Percentiles rank a stretch among this genome's conserved stretches.
phyloP scores from a whole-genome alignment of 2,329 filamentous ascomycete species.

The Fonsecaea pedrosoi region DNA sequence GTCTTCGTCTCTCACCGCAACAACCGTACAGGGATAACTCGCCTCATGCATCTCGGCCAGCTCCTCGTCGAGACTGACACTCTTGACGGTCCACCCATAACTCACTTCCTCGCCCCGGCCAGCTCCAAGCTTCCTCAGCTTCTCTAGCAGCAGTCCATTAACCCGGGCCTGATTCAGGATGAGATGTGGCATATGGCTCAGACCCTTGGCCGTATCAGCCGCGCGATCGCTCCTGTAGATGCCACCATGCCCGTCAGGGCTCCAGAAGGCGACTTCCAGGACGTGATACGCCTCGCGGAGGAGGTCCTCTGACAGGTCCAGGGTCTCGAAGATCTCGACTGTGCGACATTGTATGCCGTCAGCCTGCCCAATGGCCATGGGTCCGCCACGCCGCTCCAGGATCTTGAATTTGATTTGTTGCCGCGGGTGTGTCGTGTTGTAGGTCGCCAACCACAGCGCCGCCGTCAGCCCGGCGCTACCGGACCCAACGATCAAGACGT shows the following conservation, averaged over 20 bases:
- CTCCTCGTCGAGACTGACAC: slow-evolving; percentile 58
- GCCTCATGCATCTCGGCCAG: slow-evolving; percentile 45
- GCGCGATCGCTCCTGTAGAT: slow-evolving; percentile 58
- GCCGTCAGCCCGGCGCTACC: slow-evolving; percentile 69
- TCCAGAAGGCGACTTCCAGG: slow-evolving; percentile 65
- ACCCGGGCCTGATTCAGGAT: slow-evolving; percentile 64
- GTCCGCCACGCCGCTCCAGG: slow-evolving; percentile 63
- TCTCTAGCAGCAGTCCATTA: slow-evolving; percentile 61
- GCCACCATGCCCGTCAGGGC: slow-evolving; percentile 38
- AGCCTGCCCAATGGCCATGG: slow-evolving; percentile 65
- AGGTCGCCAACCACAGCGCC: slow-evolving; percentile 66
- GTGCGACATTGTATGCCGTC: slow-evolving; percentile 68
- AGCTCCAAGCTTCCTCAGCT: slow-evolving; percentile 52
- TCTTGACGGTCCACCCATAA: slow-evolving; percentile 61
- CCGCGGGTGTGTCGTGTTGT: slow-evolving; percentile 50
- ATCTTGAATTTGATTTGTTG: slow-evolving; percentile 45
- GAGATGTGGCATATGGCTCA: slow-evolving; percentile 63
- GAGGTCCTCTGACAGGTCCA: slow-evolving; percentile 62
- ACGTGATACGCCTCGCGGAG: slow-evolving; percentile 65
- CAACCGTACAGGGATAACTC: slow-evolving; percentile 56
- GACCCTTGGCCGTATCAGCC: slow-evolving; percentile 61
- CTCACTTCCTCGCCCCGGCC: slow-evolving; percentile 54
- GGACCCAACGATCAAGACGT: slow-evolving; percentile 67
- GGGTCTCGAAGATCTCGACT: slow-evolving; percentile 68
- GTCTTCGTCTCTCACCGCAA: slow-evolving; percentile 46